Evolutionary conservation across 139 green algal species (phyloP).

Genomic region (Micractinium conductrix): DNA sequence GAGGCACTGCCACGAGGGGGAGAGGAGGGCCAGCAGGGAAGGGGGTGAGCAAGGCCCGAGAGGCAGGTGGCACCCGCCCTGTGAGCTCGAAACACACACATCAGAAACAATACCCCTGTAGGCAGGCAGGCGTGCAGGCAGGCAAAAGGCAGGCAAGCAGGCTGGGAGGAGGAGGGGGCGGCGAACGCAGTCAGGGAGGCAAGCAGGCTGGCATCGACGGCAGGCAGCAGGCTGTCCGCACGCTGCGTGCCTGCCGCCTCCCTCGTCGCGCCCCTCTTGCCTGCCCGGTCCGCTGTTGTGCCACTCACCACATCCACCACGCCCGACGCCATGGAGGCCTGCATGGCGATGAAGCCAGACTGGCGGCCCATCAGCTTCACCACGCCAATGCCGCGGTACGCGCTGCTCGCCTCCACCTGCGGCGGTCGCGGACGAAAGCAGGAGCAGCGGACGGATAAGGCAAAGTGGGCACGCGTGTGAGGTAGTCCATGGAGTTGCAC

Average conservation of each 20-base stretch:
- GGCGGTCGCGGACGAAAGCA: neutral
- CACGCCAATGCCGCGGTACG: constrained; percentile 76
- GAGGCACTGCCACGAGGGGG: constrained; percentile 69
- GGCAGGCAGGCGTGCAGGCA: neutral
- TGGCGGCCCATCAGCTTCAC: constrained; percentile 91
- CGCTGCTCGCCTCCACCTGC: constrained; percentile 78
- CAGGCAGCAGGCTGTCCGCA: too few relatives aligned
- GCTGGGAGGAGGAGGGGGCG: too few relatives aligned
- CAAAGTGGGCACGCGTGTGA: neutral
- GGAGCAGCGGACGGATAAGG: neutral
- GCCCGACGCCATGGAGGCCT: constrained; percentile 79
- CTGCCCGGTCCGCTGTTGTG: too few relatives aligned
- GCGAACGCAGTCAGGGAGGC: too few relatives aligned
- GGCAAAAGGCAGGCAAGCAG: neutral
- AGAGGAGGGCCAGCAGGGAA: too few relatives aligned
- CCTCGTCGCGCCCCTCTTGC: too few relatives aligned
- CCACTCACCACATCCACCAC: constrained; percentile 59
- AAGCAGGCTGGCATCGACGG: too few relatives aligned
- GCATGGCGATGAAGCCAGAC: constrained; percentile 88
- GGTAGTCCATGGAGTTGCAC: too few relatives aligned
- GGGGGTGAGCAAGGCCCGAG: too few relatives aligned
- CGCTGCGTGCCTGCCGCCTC: too few relatives aligned
- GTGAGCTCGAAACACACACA: neutral
- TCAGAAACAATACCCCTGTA: too few relatives aligned
- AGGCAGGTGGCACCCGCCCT: too few relatives aligned